A percentile compares a stretch with the other conserved stretches of the same genome.
These are phyloP conservation scores for Halteria grandinella DNA, from an alignment of 73 alveolate species.

Conservation along the genomic window DNA sequence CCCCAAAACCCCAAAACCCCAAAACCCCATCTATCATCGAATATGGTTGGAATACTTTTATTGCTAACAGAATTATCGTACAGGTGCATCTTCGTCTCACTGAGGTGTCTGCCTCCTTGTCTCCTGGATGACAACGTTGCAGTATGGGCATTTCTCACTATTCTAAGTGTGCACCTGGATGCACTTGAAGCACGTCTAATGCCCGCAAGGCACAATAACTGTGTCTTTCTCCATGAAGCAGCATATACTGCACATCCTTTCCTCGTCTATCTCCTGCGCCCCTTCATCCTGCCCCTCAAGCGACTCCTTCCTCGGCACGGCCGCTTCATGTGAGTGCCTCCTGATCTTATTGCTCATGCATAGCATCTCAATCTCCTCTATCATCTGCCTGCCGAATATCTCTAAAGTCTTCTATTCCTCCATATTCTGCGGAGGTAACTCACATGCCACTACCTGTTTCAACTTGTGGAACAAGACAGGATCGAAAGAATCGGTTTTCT, in stretches of 20 bases:
- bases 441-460: neutral
- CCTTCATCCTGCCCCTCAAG: neutral
- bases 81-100: no score
- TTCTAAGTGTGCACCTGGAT: conserved; percentile 37
- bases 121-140: conserved; percentile 28
- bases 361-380: conserved; percentile 48
- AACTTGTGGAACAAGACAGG: conserved; percentile 28
- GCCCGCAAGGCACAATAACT: conserved; percentile 48
- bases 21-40: no score
- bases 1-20: no score
- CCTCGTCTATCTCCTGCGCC: conserved; percentile 47
- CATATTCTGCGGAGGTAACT: conserved; percentile 9
- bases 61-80: no score
- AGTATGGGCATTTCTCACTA: conserved; percentile 48
- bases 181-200: conserved; percentile 47
- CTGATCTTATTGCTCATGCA: conserved; percentile 32
- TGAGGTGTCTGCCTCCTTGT: no score
- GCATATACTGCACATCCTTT: conserved; percentile 47
- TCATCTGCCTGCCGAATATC: conserved; percentile 3
- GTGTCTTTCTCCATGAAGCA: conserved; percentile 52
- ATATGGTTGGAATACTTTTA: no score
- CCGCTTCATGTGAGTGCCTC: no score
- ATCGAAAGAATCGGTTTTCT: conserved; percentile 47
- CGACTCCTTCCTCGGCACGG: no score
- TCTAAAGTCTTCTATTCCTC: conserved; percentile 5